Conservation (phyloP, 2,329 filamentous ascomycete species). For the Fusarium praegraminearum region DNA sequence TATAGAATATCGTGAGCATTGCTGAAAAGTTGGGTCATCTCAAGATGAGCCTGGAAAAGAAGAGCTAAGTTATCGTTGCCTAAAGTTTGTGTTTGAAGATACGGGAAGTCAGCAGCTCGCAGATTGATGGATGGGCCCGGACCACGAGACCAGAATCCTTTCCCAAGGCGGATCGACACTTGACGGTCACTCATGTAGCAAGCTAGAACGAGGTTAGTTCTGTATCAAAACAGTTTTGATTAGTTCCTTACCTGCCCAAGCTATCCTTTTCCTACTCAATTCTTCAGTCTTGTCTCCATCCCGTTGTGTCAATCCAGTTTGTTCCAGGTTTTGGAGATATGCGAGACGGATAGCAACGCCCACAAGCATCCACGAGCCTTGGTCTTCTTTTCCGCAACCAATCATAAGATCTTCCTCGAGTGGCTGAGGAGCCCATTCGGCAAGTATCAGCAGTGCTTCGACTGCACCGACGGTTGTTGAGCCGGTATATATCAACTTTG, state of each 20-base stretch:
- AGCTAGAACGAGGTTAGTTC: constrained; percentile 45
- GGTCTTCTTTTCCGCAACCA: constrained; percentile 78
- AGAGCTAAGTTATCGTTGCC: constrained; percentile 75
- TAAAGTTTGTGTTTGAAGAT: constrained; percentile 67
- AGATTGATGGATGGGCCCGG: constrained; percentile 75
- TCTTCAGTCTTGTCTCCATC: constrained; percentile 68
- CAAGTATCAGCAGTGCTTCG: constrained; percentile 75
- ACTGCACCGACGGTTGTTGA: constrained; percentile 77
- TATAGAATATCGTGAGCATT: constrained; percentile 81
- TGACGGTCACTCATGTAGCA: constrained; percentile 76
- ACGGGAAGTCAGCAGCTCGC: constrained; percentile 75
- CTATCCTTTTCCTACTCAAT: constrained; percentile 72
- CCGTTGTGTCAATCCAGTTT: constrained; percentile 73
- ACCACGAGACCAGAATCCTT: constrained; percentile 79
- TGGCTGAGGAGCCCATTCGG: constrained; percentile 79
- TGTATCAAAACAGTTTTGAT: not conserved
- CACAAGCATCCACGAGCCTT: constrained; percentile 82
- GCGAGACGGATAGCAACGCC: constrained; percentile 76
- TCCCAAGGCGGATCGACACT: constrained; percentile 77
- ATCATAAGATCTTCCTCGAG: constrained; percentile 71
- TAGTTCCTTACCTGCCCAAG: constrained; percentile 68
- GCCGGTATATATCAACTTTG: constrained; percentile 73
- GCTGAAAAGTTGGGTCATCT: constrained; percentile 77
- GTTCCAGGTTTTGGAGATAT: constrained; percentile 77
- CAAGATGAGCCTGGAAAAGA: constrained; percentile 77